Evolutionary conservation across 75 land plant species (phyloP).

Genomic region (Cryptomeria japonica): DNA sequence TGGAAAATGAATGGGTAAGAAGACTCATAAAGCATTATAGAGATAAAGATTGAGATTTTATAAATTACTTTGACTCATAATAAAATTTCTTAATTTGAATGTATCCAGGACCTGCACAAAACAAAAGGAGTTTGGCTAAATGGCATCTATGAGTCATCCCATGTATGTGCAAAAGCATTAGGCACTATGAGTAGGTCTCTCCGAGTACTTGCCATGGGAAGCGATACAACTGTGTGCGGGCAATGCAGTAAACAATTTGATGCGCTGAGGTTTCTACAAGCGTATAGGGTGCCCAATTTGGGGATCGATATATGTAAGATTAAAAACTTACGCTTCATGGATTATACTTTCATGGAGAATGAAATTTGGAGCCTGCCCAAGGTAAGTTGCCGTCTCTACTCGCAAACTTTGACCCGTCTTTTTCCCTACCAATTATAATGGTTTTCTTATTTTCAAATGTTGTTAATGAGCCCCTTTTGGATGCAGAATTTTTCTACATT

Average conservation of each 20-base stretch:
- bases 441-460: background rate
- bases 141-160: background rate
- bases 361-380: background rate
- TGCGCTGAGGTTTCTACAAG: background rate
- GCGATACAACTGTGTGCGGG: background rate
- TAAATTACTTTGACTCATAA: too few relatives aligned
- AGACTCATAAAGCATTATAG: background rate
- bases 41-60: too few relatives aligned
- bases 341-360: too few relatives aligned
- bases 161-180: background rate
- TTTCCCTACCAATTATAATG: too few relatives aligned
- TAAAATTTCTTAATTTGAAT: too few relatives aligned
- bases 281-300: too few relatives aligned
- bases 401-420: too few relatives aligned
- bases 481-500: background rate
- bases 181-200: background rate
- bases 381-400: background rate
- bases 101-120: background rate
- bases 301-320: too few relatives aligned
- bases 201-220: background rate
- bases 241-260: background rate
- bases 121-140: background rate
- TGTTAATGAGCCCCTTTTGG: background rate
- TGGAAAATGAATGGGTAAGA: background rate
- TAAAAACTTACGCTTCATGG: too few relatives aligned